A percentile compares a stretch with the other conserved stretches of the same genome.
phyloP scores from a whole-genome alignment of 2,329 filamentous ascomycete genomes.

The Trichoderma aggressivum region DNA sequence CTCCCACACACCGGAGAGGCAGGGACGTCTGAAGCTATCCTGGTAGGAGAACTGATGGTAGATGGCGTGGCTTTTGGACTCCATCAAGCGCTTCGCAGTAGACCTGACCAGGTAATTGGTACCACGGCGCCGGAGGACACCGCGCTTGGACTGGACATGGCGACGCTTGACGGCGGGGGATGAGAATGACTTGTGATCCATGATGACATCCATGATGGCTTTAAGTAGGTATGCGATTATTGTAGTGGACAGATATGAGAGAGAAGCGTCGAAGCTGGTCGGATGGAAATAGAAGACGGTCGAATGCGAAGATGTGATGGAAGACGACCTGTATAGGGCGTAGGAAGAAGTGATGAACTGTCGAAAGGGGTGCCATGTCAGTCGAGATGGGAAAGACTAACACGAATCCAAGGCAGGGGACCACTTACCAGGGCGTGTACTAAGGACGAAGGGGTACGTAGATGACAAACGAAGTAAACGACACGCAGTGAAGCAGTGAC shows the following conservation, averaged over 20 bases:
- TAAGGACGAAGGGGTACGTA: background rate
- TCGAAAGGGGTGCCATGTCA: constrained; percentile 3
- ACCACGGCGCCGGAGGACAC: constrained; percentile 21
- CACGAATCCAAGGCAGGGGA: background rate
- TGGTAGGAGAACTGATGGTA: constrained; percentile 15
- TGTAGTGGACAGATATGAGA: background rate
- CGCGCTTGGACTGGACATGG: constrained; percentile 18
- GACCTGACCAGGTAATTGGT: constrained; percentile 32
- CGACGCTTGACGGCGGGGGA: constrained; percentile 8
- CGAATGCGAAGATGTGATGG: constrained; percentile 10
- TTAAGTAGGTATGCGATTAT: constrained; percentile 4
- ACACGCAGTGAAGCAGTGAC: background rate
- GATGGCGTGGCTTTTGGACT: constrained; percentile 9
- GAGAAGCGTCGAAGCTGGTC: background rate
- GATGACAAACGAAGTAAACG: background rate
- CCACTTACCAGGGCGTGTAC: constrained; percentile 1
- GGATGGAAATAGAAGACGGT: background rate
- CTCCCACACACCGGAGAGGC: background rate
- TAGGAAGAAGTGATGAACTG: constrained; percentile 7
- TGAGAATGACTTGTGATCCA: constrained; percentile 12
- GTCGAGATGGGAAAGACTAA: constrained; percentile 8
- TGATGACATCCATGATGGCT: constrained; percentile 6
- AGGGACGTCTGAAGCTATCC: background rate
- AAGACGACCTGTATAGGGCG: constrained; percentile 8
- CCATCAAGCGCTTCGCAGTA: constrained; percentile 20